These are phyloP conservation scores for Echeveria elegans DNA, from an alignment of 164 flowering plant species.

Conservation along the genomic window DNA sequence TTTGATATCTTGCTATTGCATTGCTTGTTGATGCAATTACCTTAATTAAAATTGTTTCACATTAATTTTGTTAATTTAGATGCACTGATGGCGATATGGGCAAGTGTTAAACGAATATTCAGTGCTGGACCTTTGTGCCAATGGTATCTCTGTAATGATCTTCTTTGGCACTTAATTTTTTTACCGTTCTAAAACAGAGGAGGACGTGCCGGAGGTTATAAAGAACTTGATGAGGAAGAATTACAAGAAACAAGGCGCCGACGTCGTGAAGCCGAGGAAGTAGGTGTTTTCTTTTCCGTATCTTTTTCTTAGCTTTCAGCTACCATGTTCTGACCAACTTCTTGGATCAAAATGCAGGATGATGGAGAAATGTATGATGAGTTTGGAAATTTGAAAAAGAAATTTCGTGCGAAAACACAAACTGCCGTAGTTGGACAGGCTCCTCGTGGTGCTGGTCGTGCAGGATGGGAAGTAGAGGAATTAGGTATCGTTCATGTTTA, in stretches of 20 bases:
- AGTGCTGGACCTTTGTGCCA: background rate
- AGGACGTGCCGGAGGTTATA: constrained; percentile 97
- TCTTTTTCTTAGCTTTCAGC: background rate
- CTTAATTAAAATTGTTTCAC: background rate
- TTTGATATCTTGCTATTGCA: background rate
- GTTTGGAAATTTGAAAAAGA: constrained; percentile 96
- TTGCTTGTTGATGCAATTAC: background rate
- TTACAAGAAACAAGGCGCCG: constrained; percentile 83
- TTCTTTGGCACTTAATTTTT: too few relatives aligned
- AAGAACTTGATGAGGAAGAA: constrained; percentile 98
- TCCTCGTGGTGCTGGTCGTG: constrained; percentile 85
- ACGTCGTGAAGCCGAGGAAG: constrained; percentile 87
- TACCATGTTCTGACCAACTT: constrained; percentile 8
- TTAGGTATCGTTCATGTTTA: constrained; percentile 40
- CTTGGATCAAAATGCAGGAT: constrained; percentile 43
- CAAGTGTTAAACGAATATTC: background rate
- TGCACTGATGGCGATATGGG: background rate
- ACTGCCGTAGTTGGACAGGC: constrained; percentile 51
- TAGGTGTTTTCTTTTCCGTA: constrained; percentile 14
- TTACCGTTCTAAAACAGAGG: constrained; percentile 42
- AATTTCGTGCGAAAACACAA: constrained; percentile 80
- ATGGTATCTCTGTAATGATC: background rate
- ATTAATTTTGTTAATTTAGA: background rate
- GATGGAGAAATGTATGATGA: constrained; percentile 99
- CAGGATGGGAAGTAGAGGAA: constrained; percentile 98